phyloP scores from a whole-genome alignment of 2,329 filamentous ascomycete species.

The Colletotrichum sp. region DNA sequence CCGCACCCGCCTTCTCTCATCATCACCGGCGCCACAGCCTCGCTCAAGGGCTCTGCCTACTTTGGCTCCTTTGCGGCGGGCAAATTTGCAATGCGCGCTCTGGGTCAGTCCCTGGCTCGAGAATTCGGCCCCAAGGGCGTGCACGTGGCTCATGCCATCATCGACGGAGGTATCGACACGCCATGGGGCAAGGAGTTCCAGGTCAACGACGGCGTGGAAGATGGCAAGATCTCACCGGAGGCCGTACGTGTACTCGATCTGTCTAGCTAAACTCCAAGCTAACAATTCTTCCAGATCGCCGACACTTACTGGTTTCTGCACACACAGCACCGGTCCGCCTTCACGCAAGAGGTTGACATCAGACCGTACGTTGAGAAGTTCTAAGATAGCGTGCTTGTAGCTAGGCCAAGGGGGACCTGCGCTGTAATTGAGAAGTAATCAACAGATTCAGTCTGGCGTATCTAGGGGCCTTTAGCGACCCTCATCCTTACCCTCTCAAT shows the following conservation, averaged over 20 bases:
- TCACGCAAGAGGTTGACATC: constrained; percentile 83
- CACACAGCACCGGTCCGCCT: constrained; percentile 78
- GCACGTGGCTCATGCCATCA: constrained; percentile 81
- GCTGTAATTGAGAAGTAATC: background rate
- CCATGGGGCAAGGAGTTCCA: constrained; percentile 65
- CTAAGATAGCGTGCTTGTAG: background rate
- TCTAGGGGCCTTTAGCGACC: background rate
- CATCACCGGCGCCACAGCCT: constrained; percentile 87
- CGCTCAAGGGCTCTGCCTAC: constrained; percentile 71
- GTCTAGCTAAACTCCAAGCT: background rate
- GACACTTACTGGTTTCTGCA: constrained; percentile 87
- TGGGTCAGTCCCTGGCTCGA: constrained; percentile 76
- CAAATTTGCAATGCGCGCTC: constrained; percentile 79
- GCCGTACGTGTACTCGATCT: constrained; percentile 57
- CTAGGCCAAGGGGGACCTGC: background rate
- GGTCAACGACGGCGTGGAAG: constrained; percentile 50
- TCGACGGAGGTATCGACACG: constrained; percentile 87
- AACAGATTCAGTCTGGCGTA: background rate
- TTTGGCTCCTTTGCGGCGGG: constrained; percentile 77
- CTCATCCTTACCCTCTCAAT: background rate
- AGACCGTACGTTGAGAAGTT: constrained; percentile 86
- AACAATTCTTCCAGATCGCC: constrained; percentile 68
- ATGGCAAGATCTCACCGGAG: constrained; percentile 74
- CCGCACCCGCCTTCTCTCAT: constrained; percentile 78
- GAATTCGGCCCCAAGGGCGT: constrained; percentile 87